These are phyloP conservation scores for Raffaelea deltoideospora DNA, from an alignment of 2,329 filamentous ascomycete genomes.

Conservation along the genomic window DNA sequence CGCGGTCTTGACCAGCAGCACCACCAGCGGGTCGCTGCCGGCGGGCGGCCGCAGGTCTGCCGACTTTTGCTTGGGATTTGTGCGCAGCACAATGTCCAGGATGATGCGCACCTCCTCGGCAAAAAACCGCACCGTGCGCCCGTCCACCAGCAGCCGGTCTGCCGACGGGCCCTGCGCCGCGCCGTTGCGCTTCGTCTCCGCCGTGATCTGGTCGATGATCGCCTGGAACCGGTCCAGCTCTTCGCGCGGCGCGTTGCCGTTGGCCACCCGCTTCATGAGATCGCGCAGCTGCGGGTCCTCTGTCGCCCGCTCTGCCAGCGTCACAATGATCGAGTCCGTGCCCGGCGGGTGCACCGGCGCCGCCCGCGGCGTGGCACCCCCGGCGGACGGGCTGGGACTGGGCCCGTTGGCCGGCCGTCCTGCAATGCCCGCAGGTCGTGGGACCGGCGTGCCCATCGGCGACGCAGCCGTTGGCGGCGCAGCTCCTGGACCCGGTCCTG, in stretches of 20 bases:
- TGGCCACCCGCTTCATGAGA: constrained; percentile 71
- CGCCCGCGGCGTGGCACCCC: constrained; percentile 8
- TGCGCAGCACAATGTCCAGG: constrained; percentile 41
- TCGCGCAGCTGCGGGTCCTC: constrained; percentile 58
- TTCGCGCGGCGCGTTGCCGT: constrained; percentile 53
- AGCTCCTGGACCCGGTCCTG: too few species aligned
- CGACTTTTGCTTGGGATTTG: constrained; percentile 41
- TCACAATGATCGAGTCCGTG: constrained; percentile 66
- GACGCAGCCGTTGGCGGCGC: constrained; percentile 4
- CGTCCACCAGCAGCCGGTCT: constrained; percentile 38
- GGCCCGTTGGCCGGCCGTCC: constrained; percentile 6
- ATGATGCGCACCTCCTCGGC: constrained; percentile 43
- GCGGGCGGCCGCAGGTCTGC: constrained; percentile 35
- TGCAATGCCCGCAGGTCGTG: not conserved
- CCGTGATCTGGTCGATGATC: constrained; percentile 66
- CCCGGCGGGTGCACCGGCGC: constrained; percentile 11
- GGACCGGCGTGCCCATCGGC: too few species aligned
- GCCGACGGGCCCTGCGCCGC: constrained; percentile 36
- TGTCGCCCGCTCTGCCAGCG: constrained; percentile 60
- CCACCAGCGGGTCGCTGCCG: constrained; percentile 39
- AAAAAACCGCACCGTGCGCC: constrained; percentile 42
- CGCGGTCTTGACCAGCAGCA: constrained; percentile 40
- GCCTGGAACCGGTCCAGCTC: constrained; percentile 64
- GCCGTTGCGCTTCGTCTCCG: constrained; percentile 37
- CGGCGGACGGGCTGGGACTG: constrained; percentile 10